These are phyloP conservation scores for Neospermospora avenae DNA, from an alignment of 2,329 filamentous ascomycete genomes.

Conservation along the genomic window DNA sequence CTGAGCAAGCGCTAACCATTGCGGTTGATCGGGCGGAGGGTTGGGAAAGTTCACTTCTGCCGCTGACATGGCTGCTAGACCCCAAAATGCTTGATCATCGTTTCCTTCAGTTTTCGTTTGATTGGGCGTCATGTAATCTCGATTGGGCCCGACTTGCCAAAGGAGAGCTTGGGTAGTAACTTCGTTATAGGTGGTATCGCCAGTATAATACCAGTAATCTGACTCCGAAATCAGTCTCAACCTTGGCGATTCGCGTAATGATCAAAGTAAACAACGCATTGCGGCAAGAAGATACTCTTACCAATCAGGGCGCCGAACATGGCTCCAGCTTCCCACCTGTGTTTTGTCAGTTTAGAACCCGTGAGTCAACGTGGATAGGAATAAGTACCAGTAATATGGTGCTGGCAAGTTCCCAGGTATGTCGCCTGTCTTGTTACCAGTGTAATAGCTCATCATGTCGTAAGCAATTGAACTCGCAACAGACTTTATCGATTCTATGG, in stretches of 20 bases:
- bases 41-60: slow-evolving; percentile 64
- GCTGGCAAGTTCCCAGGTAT: slow-evolving; percentile 50
- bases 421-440: slow-evolving; percentile 47
- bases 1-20: slow-evolving; percentile 71
- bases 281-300: neutral
- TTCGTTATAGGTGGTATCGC: slow-evolving; percentile 68
- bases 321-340: slow-evolving; percentile 65
- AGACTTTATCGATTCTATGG: slow-evolving; percentile 33
- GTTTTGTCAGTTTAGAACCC: slow-evolving; percentile 39
- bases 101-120: slow-evolving; percentile 68
- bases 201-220: slow-evolving; percentile 84
- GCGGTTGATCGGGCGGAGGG: slow-evolving; percentile 52
- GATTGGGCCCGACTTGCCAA: slow-evolving; percentile 68
- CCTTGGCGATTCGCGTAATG: no score
- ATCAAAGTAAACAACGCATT: neutral
- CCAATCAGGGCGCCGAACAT: slow-evolving; percentile 64
- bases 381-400: slow-evolving; percentile 58
- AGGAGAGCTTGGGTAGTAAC: slow-evolving; percentile 66
- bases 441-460: slow-evolving; percentile 50
- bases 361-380: neutral
- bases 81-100: slow-evolving; percentile 76
- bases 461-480: slow-evolving; percentile 38
- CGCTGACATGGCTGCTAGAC: slow-evolving; percentile 65
- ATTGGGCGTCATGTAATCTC: slow-evolving; percentile 76
- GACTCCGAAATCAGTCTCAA: neutral